Evolutionary conservation across 202 grass and related monocot genomes (phyloP).

Genomic region (Carex arenaria): DNA sequence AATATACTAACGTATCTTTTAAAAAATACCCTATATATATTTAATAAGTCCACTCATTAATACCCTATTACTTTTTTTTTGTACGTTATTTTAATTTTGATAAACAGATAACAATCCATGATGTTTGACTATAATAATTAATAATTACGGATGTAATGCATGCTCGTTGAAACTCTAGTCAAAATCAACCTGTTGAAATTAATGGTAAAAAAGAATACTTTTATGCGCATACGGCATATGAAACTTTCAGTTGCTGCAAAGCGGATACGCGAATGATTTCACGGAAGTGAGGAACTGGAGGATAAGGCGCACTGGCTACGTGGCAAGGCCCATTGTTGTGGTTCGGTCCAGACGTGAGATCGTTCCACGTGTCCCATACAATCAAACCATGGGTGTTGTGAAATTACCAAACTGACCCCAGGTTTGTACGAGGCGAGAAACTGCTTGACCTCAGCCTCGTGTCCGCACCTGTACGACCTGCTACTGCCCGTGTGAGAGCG

Average conservation of each 20-base stretch:
- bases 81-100: not conserved
- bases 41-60: not conserved
- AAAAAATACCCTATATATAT: not conserved
- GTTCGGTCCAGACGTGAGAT: not conserved
- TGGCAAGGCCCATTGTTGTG: not conserved
- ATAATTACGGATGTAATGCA: not conserved
- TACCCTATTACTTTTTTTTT: not conserved
- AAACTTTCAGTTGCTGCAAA: not conserved
- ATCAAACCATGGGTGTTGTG: not conserved
- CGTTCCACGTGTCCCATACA: not conserved
- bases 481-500: not conserved
- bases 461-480: not conserved
- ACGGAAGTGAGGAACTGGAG: not conserved
- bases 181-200: not conserved
- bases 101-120: not conserved
- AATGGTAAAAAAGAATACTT: not conserved
- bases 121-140: not conserved
- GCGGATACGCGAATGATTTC: not conserved
- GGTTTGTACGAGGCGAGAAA: not conserved
- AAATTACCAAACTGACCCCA: not conserved
- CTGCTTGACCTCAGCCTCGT: constrained; percentile 7
- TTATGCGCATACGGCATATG: not conserved
- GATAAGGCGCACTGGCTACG: constrained; percentile 23
- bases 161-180: not conserved
- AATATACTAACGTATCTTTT: not conserved